phyloP scores from a whole-genome alignment of 73 alveolate species.

The Tetrahymena malaccensis region DNA sequence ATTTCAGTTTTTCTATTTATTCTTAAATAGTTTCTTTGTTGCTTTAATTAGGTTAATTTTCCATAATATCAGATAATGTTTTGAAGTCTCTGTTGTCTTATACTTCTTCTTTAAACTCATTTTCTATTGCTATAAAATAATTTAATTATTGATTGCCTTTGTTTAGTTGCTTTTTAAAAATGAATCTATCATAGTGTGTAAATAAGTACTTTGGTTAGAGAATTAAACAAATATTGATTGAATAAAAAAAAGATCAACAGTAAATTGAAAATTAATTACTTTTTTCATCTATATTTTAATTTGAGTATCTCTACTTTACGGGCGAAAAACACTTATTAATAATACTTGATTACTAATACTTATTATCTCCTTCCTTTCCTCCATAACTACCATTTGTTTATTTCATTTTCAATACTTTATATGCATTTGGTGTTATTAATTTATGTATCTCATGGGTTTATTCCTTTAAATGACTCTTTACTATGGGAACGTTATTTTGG shows the following conservation, averaged over 20 bases:
- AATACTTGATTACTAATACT: background rate
- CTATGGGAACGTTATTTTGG: background rate
- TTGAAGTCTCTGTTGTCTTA: background rate
- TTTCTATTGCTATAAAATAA: too few relatives aligned
- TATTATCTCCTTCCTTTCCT: background rate
- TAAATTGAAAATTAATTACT: background rate
- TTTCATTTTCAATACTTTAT: background rate
- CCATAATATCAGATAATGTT: background rate
- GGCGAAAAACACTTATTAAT: background rate
- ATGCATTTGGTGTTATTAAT: background rate
- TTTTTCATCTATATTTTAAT: background rate
- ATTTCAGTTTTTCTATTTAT: background rate
- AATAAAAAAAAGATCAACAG: background rate
- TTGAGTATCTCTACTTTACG: background rate
- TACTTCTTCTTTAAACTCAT: background rate
- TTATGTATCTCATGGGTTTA: background rate
- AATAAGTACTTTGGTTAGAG: background rate
- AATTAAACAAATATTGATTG: too few relatives aligned
- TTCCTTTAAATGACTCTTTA: background rate
- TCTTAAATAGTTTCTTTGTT: background rate
- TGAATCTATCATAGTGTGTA: background rate
- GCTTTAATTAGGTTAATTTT: background rate
- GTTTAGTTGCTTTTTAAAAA: too few relatives aligned
- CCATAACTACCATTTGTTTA: background rate
- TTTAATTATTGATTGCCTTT: too few relatives aligned